Percentiles rank a stretch among this genome's conserved stretches.
Conservation (phyloP, 225 moss, liverwort and hornwort species). For the Thuidium tamariscinum region DNA sequence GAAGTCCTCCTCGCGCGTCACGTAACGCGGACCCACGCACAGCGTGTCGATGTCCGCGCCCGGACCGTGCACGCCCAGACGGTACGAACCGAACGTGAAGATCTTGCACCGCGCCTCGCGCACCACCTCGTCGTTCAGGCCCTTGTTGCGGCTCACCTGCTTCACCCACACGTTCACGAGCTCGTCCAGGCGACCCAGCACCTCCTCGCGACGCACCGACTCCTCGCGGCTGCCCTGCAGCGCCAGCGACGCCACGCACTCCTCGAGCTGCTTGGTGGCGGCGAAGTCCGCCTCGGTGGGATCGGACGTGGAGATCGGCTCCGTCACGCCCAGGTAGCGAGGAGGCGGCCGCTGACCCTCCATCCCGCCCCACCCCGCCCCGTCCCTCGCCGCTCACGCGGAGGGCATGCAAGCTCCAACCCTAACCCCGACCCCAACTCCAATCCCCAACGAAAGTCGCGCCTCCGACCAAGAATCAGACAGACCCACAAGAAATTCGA, state of each 20-base stretch:
- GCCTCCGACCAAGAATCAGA: not conserved
- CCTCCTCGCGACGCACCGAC: conserved; percentile 88
- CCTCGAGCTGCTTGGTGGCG: conserved; percentile 71
- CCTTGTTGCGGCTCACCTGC: conserved; percentile 62
- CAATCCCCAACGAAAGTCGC: not conserved
- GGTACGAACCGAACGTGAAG: conserved; percentile 95
- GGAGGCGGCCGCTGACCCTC: conserved; percentile 8
- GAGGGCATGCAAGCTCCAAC: not conserved
- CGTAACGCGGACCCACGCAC: conserved; percentile 89
- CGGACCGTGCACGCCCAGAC: conserved; percentile 92
- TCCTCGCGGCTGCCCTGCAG: conserved; percentile 78
- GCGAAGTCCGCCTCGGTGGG: conserved; percentile 55
- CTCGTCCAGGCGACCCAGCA: conserved; percentile 83
- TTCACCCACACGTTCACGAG: conserved; percentile 87
- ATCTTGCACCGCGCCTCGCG: conserved; percentile 96
- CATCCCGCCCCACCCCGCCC: not conserved
- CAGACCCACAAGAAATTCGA: too few relatives aligned
- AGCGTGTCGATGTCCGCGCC: conserved; percentile 96
- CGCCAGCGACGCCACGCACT: conserved; percentile 54
- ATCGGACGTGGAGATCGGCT: conserved; percentile 84
- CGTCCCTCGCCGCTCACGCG: not conserved
- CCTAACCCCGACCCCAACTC: not conserved
- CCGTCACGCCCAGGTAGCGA: conserved; percentile 79
- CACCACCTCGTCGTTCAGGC: conserved; percentile 63
- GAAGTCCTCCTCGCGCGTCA: conserved; percentile 80